Evolutionary conservation across 352 stramenopile species (phyloP).

Genomic region (Phytophthora europaea): DNA sequence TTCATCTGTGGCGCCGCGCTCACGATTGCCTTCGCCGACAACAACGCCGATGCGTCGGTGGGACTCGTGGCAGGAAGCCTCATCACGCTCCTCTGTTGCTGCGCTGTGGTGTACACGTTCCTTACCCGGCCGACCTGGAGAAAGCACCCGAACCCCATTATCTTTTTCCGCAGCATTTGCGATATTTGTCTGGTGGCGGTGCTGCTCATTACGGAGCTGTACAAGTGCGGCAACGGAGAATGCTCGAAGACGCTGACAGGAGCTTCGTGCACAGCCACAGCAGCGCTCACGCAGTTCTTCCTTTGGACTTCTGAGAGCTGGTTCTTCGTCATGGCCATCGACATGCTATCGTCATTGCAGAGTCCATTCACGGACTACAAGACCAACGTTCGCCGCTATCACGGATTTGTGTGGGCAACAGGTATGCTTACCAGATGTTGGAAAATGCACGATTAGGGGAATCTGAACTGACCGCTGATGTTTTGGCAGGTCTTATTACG

Average conservation of each 20-base stretch:
- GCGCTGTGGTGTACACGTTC: slow-evolving; percentile 84
- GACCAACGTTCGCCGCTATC: slow-evolving; percentile 84
- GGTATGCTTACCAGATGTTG: slow-evolving; percentile 34
- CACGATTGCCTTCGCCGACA: slow-evolving; percentile 72
- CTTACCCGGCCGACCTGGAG: slow-evolving; percentile 79
- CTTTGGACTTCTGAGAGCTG: slow-evolving; percentile 90
- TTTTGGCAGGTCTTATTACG: slow-evolving; percentile 61
- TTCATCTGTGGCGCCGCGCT: slow-evolving; percentile 65
- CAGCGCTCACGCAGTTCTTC: slow-evolving; percentile 88
- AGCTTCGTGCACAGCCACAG: slow-evolving; percentile 68
- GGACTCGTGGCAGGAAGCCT: slow-evolving; percentile 79
- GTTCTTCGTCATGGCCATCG: slow-evolving; percentile 92
- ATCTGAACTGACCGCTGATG: slow-evolving; percentile 13
- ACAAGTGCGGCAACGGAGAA: slow-evolving; percentile 71
- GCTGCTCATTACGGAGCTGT: slow-evolving; percentile 81
- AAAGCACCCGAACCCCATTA: slow-evolving; percentile 90
- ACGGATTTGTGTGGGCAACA: slow-evolving; percentile 85
- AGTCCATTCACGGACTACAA: slow-evolving; percentile 93
- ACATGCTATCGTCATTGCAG: slow-evolving; percentile 87
- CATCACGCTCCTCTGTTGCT: slow-evolving; percentile 83
- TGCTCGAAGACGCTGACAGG: slow-evolving; percentile 49
- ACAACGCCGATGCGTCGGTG: slow-evolving; percentile 65
- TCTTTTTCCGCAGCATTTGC: slow-evolving; percentile 88
- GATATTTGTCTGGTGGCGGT: slow-evolving; percentile 86
- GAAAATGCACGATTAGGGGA: not conserved